These are phyloP conservation scores for Parastagonospora avenae DNA, from an alignment of 2,329 filamentous ascomycete genomes.

Conservation along the genomic window DNA sequence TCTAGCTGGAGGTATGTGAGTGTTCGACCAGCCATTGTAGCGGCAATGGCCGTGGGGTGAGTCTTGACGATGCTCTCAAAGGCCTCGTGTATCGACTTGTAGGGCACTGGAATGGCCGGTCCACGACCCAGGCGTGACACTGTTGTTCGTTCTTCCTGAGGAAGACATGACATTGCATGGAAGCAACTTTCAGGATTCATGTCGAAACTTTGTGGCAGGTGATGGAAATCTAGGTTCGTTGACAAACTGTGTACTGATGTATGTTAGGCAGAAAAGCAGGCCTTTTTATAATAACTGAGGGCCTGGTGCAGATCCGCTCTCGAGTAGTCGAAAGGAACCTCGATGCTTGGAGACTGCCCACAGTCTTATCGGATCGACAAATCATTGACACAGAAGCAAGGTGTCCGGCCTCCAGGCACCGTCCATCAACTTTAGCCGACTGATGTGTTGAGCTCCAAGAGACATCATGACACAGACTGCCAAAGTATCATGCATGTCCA, in stretches of 20 bases:
- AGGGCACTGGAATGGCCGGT: conserved; percentile 17
- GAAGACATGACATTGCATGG: conserved; percentile 19
- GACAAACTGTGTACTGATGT: background rate
- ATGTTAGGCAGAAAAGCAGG: background rate
- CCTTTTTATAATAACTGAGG: too few relatives aligned
- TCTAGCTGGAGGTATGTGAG: conserved; percentile 41
- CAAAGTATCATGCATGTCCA: too few relatives aligned
- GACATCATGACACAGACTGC: too few relatives aligned
- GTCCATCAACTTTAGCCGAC: too few relatives aligned
- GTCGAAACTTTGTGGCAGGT: background rate
- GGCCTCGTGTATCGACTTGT: conserved; percentile 28
- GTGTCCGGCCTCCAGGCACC: too few relatives aligned
- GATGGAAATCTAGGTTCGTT: too few relatives aligned
- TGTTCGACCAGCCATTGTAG: conserved; percentile 20
- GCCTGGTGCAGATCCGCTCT: too few relatives aligned
- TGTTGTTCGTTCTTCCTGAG: conserved; percentile 23
- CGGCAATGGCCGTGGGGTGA: conserved; percentile 28
- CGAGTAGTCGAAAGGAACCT: background rate
- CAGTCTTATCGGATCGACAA: background rate
- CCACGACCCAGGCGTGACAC: conserved; percentile 34
- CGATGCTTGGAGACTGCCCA: background rate
- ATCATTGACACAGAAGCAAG: background rate
- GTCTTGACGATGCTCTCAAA: conserved; percentile 36
- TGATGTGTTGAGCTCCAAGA: too few relatives aligned
- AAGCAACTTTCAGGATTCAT: conserved; percentile 5